Evolutionary conservation across 169 alveolate genomes (phyloP).

Genomic region (Plasmodium coatneyi): DNA sequence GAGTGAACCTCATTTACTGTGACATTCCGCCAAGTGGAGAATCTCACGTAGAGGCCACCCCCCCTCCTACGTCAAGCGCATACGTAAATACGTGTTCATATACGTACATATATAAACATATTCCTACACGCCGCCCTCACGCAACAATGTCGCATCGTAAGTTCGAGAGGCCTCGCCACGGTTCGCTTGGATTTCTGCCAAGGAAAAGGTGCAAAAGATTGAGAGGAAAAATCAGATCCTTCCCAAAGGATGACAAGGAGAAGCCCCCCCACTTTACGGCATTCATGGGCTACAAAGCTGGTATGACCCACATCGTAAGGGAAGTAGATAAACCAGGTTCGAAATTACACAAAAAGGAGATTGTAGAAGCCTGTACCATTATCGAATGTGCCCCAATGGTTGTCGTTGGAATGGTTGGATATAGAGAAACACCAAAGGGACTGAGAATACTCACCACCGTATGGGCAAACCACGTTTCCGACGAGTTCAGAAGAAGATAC

Average conservation of each 20-base stretch:
- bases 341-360: constrained; percentile 98
- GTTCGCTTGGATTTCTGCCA: constrained; percentile 99
- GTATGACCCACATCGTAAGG: constrained; percentile 99
- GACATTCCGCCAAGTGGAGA: not conserved
- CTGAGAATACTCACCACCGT: constrained; percentile 98
- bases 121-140: not conserved
- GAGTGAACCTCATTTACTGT: not conserved
- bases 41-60: not conserved
- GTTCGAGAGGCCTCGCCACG: constrained; percentile 99
- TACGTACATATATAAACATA: not conserved
- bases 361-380: constrained; percentile 99
- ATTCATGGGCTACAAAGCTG: constrained; percentile 99
- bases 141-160: constrained; percentile 99
- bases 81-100: not conserved
- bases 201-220: constrained; percentile 94
- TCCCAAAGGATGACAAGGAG: constrained; percentile 98
- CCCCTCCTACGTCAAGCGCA: not conserved
- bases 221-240: constrained; percentile 93
- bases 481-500: constrained; percentile 97
- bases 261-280: constrained; percentile 98
- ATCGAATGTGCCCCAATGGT: constrained; percentile 99
- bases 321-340: constrained; percentile 99
- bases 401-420: constrained; percentile 99
- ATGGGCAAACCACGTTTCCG: constrained; percentile 98
- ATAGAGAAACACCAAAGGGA: constrained; percentile 99